Evolutionary conservation across 1,284 basidiomycete species (phyloP), one percentile per base, ranked within the genome.

Genomic region (Cutaneotrichosporon curvatum): DNA sequence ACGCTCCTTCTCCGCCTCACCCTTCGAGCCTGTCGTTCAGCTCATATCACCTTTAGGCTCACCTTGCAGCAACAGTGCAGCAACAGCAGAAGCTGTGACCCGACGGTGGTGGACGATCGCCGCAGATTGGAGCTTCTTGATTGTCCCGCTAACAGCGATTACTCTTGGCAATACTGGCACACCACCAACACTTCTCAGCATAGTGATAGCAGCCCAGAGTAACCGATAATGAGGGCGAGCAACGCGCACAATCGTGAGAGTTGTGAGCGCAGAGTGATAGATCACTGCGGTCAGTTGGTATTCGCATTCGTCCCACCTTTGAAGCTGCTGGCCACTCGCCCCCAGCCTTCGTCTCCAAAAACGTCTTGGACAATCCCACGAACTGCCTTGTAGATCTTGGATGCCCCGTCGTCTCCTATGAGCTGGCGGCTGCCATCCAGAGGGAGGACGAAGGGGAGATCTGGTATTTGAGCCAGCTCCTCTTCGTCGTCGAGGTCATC

Each of bases 271-370:
- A 3, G 68, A 71, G 46, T 67, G 57, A 45, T 69, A 71, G 23
- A 66, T 47, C 4, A 71, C 68, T 71, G 54, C 3, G 28, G 20
- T 18, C 40, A 47, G 45, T 34, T 20, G 3, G 4, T n/a, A n/a
- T n/a, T 12, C 25, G 12, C 25, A 28, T 28, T 3, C 31, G 1
- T 20, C 18, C 7, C 5, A 70, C 67, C 66, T 43, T 58, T 59
- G 43, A 70, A 65, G 28, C 53, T 58, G 43, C 61, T 63, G 8
- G 63, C 61, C 5, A 70, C 48, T n/a, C 67, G 47, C 0, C 61
- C 63, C 67, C 67, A 70, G 0, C 67, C 67, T 51, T 70, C 67
- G 51, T 70, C 67, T 4, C 67, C 67, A 47, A 65, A 70, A n/a
- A 67, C 58, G 20, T 57, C 57, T 44, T 59, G 55, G 15, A 65